Conservation (phyloP, 257 asterid species). For the Fraxinus pennsylvanica region DNA sequence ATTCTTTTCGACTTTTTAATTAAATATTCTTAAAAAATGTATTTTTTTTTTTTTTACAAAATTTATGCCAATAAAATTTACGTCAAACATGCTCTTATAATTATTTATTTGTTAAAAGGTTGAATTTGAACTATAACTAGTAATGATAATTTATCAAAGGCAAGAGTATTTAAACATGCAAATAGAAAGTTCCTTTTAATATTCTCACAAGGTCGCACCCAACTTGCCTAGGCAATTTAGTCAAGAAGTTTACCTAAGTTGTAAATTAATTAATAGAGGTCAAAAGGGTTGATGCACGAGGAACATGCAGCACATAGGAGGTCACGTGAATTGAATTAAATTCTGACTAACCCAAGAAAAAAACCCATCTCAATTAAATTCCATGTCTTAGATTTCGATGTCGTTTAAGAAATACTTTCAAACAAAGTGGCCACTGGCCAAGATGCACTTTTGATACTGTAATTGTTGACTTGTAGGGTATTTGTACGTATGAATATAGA, state of each 20-base stretch:
- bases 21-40: too few species aligned
- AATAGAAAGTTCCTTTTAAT: constrained; percentile 18
- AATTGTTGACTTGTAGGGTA: neutral
- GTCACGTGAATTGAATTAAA: constrained; percentile 20
- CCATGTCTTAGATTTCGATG: neutral
- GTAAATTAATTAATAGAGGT: neutral
- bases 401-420: constrained; percentile 10
- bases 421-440: constrained; percentile 13
- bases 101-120: neutral
- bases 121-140: neutral
- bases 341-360: constrained; percentile 23
- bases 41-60: too few species aligned
- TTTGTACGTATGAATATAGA: neutral
- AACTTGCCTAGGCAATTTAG: neutral
- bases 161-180: constrained; percentile 8
- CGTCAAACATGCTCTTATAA: too few species aligned
- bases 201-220: neutral
- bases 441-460: neutral
- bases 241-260: neutral
- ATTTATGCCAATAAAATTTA: too few species aligned
- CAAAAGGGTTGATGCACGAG: constrained; percentile 15
- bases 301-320: constrained; percentile 15
- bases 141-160: neutral
- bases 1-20: too few species aligned
- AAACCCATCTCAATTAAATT: constrained; percentile 14